phyloP scores from a whole-genome alignment of 192 early-diverging fungal species.

The Entomortierella lignicola region DNA sequence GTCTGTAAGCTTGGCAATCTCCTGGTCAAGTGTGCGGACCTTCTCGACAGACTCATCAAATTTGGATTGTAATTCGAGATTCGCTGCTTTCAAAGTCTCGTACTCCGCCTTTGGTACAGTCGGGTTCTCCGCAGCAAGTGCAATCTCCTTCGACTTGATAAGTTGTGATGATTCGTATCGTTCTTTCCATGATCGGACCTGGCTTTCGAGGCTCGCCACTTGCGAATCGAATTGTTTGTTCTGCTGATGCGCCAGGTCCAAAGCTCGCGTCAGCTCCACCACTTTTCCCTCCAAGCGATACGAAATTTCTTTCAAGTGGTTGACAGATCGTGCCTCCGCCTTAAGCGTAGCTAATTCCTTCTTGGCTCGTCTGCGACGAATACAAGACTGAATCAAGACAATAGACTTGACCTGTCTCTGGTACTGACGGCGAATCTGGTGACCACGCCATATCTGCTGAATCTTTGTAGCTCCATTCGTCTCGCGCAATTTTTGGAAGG shows the following conservation, averaged over 20 bases:
- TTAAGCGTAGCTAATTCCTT: conserved; percentile 76
- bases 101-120: conserved; percentile 73
- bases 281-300: conserved; percentile 97
- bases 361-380: conserved; percentile 79
- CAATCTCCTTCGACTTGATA: conserved; percentile 65
- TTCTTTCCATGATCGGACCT: conserved; percentile 75
- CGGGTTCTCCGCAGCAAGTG: conserved; percentile 62
- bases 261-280: conserved; percentile 88
- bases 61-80: conserved; percentile 69
- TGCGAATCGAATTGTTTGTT: conserved; percentile 69
- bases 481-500: conserved; percentile 68
- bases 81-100: conserved; percentile 64
- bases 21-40: conserved; percentile 69
- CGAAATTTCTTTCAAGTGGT: conserved; percentile 94
- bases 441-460: conserved; percentile 78
- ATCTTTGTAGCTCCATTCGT: conserved; percentile 79
- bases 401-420: conserved; percentile 66
- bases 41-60: conserved; percentile 68
- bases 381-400: conserved; percentile 83
- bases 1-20: conserved; percentile 68
- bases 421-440: conserved; percentile 70
- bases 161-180: conserved; percentile 68
- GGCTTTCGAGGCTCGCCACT: conserved; percentile 70
- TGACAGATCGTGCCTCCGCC: conserved; percentile 89
- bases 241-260: conserved; percentile 77